Percentiles rank a stretch among this genome's conserved stretches.
Evolutionary conservation across 1,284 basidiomycete genomes (phyloP).

Genomic region (Fomitopsis palustris): DNA sequence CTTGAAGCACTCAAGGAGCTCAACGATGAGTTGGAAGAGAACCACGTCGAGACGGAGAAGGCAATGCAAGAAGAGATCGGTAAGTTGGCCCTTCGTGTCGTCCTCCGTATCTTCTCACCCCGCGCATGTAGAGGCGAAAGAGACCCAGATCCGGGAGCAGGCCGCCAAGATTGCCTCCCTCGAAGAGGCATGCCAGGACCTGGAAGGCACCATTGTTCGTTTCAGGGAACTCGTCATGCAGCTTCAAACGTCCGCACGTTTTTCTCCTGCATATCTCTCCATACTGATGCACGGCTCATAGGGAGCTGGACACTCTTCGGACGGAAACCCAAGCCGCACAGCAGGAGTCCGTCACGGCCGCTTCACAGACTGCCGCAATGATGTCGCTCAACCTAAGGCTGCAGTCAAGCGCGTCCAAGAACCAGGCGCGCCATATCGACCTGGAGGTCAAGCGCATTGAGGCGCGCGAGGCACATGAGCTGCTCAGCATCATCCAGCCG

Average conservation of each 20-base stretch:
- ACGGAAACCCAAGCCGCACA: constrained; percentile 83
- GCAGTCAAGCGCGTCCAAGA: constrained; percentile 85
- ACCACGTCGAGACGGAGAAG: constrained; percentile 93
- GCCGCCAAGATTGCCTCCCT: constrained; percentile 59
- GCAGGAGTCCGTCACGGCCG: constrained; percentile 71
- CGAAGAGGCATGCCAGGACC: constrained; percentile 79
- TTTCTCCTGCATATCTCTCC: constrained; percentile 5
- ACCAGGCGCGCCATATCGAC: constrained; percentile 85
- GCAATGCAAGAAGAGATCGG: constrained; percentile 89
- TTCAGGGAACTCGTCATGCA: constrained; percentile 88
- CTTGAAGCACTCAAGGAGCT: constrained; percentile 95
- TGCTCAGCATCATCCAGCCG: constrained; percentile 60
- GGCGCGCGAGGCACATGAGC: constrained; percentile 75
- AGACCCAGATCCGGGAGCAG: constrained; percentile 68
- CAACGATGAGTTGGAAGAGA: constrained; percentile 96
- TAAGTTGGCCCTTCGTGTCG: constrained; percentile 29
- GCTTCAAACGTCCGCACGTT: constrained; percentile 63
- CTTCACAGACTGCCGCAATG: constrained; percentile 78
- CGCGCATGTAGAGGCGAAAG: constrained; percentile 60
- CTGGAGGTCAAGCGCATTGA: constrained; percentile 84
- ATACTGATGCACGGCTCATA: constrained; percentile 26
- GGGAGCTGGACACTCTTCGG: constrained; percentile 81
- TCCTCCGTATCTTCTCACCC: not conserved
- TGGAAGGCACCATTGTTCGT: constrained; percentile 84
- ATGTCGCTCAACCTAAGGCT: constrained; percentile 92